phyloP scores from a whole-genome alignment of 2,329 filamentous ascomycete genomes.

The Nemania serpens region DNA sequence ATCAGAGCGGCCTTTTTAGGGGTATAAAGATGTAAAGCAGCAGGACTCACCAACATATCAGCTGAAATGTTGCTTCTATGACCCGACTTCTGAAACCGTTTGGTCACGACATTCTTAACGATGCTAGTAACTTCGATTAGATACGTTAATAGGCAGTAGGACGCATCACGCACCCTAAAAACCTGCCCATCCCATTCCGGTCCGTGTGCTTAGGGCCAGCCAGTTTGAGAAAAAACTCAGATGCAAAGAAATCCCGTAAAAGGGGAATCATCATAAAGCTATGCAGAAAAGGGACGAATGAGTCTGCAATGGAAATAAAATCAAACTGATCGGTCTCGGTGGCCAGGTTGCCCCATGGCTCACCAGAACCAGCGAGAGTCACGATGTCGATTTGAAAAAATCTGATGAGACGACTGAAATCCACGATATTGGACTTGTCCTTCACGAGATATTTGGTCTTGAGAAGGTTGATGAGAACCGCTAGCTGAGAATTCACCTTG shows the following conservation, averaged over 20 bases:
- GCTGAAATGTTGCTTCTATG: constrained; percentile 1
- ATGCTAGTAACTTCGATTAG: constrained; percentile 23
- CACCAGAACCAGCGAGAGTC: constrained; percentile 32
- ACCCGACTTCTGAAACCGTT: constrained; percentile 24
- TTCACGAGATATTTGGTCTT: constrained; percentile 29
- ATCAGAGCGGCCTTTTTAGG: neutral
- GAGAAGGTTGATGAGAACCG: constrained; percentile 31
- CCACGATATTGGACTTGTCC: constrained; percentile 18
- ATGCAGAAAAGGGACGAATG: constrained; percentile 32
- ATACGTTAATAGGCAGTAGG: neutral
- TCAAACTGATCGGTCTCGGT: constrained; percentile 36
- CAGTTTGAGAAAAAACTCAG: constrained; percentile 31
- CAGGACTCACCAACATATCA: constrained; percentile 33
- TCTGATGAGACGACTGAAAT: constrained; percentile 34
- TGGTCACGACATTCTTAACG: constrained; percentile 29
- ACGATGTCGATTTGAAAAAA: constrained; percentile 38
- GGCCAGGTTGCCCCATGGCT: constrained; percentile 35
- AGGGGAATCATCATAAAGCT: constrained; percentile 33
- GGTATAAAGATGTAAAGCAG: neutral
- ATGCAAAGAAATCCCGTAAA: constrained; percentile 32
- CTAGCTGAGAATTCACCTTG: constrained; percentile 34
- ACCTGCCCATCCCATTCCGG: constrained; percentile 33
- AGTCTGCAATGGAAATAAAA: constrained; percentile 32
- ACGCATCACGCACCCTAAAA: constrained; percentile 29
- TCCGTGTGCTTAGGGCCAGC: constrained; percentile 34